Conservation (phyloP, 257 asterid species). For the Jaltomata sinuosa region DNA sequence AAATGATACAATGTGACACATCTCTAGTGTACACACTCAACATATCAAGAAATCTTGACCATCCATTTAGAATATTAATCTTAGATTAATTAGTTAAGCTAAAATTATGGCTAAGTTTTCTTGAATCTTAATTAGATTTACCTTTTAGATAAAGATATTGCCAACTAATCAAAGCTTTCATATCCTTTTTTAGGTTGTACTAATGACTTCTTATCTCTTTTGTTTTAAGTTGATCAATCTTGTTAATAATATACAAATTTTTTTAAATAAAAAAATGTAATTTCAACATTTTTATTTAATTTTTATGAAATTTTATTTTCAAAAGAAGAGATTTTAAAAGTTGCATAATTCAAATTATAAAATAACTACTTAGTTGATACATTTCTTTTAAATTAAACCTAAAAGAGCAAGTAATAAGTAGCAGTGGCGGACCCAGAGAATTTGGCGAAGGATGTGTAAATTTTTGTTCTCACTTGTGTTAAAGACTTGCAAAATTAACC, state of each 20-base stretch:
- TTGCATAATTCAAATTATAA: background rate
- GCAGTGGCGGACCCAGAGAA: too few species aligned
- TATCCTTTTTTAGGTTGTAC: background rate
- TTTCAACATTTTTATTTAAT: background rate
- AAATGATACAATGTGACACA: conserved; percentile 5
- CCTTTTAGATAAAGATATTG: background rate
- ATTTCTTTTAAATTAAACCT: too few species aligned
- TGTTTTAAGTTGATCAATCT: background rate
- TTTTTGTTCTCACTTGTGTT: too few species aligned
- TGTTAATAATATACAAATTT: background rate
- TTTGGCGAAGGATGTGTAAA: too few species aligned
- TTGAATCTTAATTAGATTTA: conserved; percentile 8
- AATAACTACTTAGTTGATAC: too few species aligned
- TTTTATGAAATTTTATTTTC: background rate
- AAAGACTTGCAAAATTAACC: too few species aligned
- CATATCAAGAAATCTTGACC: conserved; percentile 2
- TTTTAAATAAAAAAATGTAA: background rate
- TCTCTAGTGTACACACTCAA: conserved; percentile 8
- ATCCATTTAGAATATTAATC: background rate
- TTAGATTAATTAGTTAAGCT: background rate
- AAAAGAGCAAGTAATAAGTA: too few species aligned
- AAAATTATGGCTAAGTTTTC: background rate
- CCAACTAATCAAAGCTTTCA: background rate
- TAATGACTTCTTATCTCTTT: background rate
- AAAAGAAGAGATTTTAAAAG: background rate